Evolutionary conservation across 805 yeast genomes (phyloP).

Genomic region (Metschnikowia matae): DNA sequence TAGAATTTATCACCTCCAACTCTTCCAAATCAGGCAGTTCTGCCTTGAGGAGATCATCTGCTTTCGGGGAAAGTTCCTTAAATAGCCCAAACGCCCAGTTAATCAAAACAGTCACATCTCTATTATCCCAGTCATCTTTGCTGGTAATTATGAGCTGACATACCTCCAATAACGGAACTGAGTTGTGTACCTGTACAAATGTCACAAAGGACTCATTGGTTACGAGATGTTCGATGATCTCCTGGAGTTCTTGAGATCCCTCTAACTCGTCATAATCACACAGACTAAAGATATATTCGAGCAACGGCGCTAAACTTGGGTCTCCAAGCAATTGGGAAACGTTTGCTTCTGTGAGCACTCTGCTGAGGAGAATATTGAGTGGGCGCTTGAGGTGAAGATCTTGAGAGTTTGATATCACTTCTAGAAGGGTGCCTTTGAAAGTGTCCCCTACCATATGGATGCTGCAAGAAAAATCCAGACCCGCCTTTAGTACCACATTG

Average conservation of each 20-base stretch:
- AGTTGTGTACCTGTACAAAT: not conserved
- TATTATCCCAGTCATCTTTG: slow-evolving; percentile 39
- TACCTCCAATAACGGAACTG: not conserved
- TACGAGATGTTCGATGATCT: slow-evolving; percentile 6
- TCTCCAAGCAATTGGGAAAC: not conserved
- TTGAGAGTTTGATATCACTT: not conserved
- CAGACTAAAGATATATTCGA: slow-evolving; percentile 4
- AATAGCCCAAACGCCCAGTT: slow-evolving; percentile 40
- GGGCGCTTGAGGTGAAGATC: slow-evolving; percentile 6
- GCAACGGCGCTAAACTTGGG: not conserved
- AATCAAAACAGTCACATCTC: slow-evolving; percentile 33
- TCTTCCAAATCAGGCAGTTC: slow-evolving; percentile 1
- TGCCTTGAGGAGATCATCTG: slow-evolving; percentile 14
- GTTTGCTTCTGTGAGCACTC: not conserved
- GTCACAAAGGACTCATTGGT: slow-evolving; percentile 5
- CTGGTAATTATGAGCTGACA: slow-evolving; percentile 30
- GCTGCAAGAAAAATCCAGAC: not conserved
- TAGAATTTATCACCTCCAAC: slow-evolving; percentile 13
- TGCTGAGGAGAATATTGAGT: slow-evolving; percentile 5
- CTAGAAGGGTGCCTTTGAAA: slow-evolving; percentile 2
- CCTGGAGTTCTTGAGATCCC: slow-evolving; percentile 1
- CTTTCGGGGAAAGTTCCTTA: slow-evolving; percentile 14
- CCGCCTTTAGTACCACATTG: slow-evolving; percentile 6
- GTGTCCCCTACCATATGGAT: slow-evolving; percentile 3
- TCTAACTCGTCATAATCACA: slow-evolving; percentile 1